Evolutionary conservation across 345 rosid genomes (phyloP), one percentile per base, ranked within the genome.

Genomic region (Combretum micranthum): DNA sequence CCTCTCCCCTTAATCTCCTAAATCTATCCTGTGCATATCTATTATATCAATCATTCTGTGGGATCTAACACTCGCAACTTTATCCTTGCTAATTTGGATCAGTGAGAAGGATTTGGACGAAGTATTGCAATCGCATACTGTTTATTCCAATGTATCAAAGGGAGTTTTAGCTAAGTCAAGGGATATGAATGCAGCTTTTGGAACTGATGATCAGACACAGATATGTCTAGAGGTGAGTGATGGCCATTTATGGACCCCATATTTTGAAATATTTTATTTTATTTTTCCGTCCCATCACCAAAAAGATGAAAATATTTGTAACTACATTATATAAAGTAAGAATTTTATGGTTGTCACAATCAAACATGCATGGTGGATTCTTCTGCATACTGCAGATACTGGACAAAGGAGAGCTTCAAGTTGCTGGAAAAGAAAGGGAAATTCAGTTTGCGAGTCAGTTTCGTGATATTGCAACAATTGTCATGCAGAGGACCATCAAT

Each of bases 391-490:
- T 56, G 42, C 44, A 92, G 94, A 89, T 93, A 69, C 56, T 93
- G 88, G 96, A 89, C 21, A 87, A 87, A 74, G 99, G 99, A 44
- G 99, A 93, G 76, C 96, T 93, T 65, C 97, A 93, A 71, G 85
- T 93, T 72, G 99, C 99, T 12, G 99, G 97, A 21, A 92, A 92
- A 75, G 99, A 89, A 76, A 77, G 97, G 78, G 99, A 92, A 52
- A 80, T 87, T 11, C 97, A 92, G 71, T 77, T 86, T 2, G 77
- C 96, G 0, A 93, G 83, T 75, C 97, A 89, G 84, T 93, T 93
- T 72, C 79, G 97, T 46, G 99, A 93, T 72, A 83, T 89, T 50
- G 95, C 99, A 4, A 85, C 96, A 0, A 89, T 89, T 67, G 88
- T 93, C 54, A 85, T 93, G 99, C 92, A 93, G 80, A 93, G 88